phyloP scores from a whole-genome alignment of 176 grass and related monocot species.

The Lolium rigidum region DNA sequence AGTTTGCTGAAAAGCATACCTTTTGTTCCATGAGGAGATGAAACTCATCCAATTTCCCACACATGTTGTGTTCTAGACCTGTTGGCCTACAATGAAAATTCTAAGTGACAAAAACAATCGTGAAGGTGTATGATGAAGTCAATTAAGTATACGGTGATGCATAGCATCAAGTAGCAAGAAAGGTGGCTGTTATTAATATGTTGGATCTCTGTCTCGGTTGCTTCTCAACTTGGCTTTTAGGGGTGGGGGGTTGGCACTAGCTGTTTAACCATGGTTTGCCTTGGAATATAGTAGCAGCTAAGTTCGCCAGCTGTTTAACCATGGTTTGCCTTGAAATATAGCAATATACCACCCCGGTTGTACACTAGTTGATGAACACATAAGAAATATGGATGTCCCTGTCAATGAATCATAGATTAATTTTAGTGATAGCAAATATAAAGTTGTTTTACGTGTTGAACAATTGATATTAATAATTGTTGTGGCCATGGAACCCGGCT shows the following conservation, averaged over 20 bases:
- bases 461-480: background rate
- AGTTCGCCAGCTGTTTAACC: too few relatives aligned
- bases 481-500: conserved; percentile 32
- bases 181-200: conserved; percentile 10
- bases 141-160: background rate
- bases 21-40: conserved; percentile 49
- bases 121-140: background rate
- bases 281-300: conserved; percentile 3
- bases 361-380: conserved; percentile 30
- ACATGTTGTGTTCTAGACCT: conserved; percentile 25
- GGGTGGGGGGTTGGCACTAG: background rate
- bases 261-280: background rate
- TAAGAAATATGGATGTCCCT: conserved; percentile 41
- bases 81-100: background rate
- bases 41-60: conserved; percentile 51
- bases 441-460: conserved; percentile 15
- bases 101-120: background rate
- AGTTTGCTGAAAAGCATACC: conserved; percentile 23
- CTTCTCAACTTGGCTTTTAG: conserved; percentile 36
- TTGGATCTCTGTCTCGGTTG: conserved; percentile 38
- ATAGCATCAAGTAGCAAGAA: background rate
- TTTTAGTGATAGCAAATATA: background rate
- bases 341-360: background rate
- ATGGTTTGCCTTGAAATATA: conserved; percentile 12
- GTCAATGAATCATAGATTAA: conserved; percentile 34